Evolutionary conservation across 164 flowering plant genomes (phyloP).

Genomic region (Macadamia tetraphylla): DNA sequence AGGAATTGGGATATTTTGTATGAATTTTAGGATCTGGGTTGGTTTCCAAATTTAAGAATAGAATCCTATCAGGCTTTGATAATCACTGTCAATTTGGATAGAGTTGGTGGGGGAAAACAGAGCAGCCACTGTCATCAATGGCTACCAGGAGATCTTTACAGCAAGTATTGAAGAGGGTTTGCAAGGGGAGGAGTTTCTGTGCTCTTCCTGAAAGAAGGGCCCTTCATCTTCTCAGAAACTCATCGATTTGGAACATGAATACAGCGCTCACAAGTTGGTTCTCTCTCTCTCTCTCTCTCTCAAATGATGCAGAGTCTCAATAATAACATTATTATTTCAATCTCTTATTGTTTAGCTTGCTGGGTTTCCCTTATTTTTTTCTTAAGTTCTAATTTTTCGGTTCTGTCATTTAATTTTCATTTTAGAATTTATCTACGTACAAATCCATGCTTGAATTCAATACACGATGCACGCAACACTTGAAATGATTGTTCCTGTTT

Average conservation of each 20-base stretch:
- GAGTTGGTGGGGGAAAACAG: no score
- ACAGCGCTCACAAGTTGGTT: conserved; percentile 75
- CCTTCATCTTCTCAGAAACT: conserved; percentile 55
- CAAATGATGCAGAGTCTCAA: background rate
- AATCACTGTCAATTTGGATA: no score
- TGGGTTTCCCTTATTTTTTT: background rate
- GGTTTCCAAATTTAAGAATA: no score
- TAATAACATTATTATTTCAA: background rate
- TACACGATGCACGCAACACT: no score
- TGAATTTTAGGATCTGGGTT: no score
- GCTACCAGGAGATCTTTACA: conserved; percentile 26
- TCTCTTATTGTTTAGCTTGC: background rate
- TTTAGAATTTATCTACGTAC: no score
- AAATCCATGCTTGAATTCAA: no score
- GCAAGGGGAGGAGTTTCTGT: conserved; percentile 31
- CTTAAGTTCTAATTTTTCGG: no score
- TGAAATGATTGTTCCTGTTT: no score
- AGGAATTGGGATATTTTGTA: no score
- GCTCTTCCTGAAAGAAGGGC: conserved; percentile 31
- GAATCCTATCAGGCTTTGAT: no score
- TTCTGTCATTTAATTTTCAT: no score
- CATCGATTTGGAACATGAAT: conserved; percentile 48
- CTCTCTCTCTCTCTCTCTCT: conserved; percentile 10
- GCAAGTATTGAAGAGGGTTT: conserved; percentile 20
- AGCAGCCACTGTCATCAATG: conserved; percentile 12